Base-by-base conservation (phyloP, 192 early-diverging fungal genomes). In the Coemansia sp. region DNA sequence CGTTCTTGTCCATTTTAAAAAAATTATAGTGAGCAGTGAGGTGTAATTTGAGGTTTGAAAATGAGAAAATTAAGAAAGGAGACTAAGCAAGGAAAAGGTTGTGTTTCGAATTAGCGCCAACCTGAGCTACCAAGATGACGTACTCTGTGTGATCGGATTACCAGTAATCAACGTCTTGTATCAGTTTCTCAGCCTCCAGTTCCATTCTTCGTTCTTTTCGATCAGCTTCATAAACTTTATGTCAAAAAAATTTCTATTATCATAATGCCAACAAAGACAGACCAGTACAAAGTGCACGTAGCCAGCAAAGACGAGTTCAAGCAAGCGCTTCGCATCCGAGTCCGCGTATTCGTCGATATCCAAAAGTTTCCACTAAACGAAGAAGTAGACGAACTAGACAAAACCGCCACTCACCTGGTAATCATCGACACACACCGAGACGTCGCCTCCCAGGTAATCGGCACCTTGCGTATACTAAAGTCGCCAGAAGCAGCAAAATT, bases 261-360 rank as follows among this genome's bases (percentile, higher is more conserved):
- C 29, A 49, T 15, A 2, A 53, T 57, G 53, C 53, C 53, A 6
- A 16, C 36, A 62, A 50, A 39, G 10, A 29, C 53, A 31, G 57
- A 60, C 31, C 53, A 9, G 15, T 81, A 70, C 31, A 63, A 64
- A 18, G 68, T 76, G 18, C 74, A 71, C 44, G 15, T 29, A 8
- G 79, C 79, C n/a, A 73, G 64, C 9, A 50, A 20, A 0, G 27
- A 29, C n/a, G 80, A 82, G 66, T 36, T 69, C 15, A 10, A 50
- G 27, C 64, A 71, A 8, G 75, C 80, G 1, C 15, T 82, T 2
- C 20, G n/a, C 0, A 33, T 78, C 3, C 75, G 80, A 0, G 71
- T 82, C 62, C 72, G 29, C 57, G 75, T 82, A 29, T 82, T 82
- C 20, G 71, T 76, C 22, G 72, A 77, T 7, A 77, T 82, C 46